A percentile compares a stretch with the other conserved stretches of the same genome.
phyloP scores from a whole-genome alignment of 495 filamentous ascomycete species.

The Penicillium soppii region DNA sequence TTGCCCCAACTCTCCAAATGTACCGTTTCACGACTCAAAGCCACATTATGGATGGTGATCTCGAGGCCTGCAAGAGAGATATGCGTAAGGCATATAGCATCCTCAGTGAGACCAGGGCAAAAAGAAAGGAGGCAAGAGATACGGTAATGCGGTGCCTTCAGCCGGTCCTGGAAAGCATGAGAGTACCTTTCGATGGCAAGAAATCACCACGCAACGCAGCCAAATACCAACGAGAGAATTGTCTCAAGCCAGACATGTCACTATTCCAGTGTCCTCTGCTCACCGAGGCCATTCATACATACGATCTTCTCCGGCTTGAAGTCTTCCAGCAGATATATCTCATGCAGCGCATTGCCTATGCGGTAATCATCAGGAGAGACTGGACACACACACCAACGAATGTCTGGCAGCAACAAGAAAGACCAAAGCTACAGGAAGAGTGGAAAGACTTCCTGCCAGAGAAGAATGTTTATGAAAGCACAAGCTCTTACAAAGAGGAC shows the following conservation, averaged over 20 bases:
- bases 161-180: constrained; percentile 12
- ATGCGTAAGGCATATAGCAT: constrained; percentile 34
- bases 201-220: neutral
- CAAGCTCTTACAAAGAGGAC: constrained; percentile 2
- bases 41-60: constrained; percentile 11
- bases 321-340: constrained; percentile 32
- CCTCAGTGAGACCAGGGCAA: constrained; percentile 25
- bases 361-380: neutral
- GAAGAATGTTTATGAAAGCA: constrained; percentile 13
- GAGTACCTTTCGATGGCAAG: neutral
- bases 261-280: constrained; percentile 27
- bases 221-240: neutral
- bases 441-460: constrained; percentile 50
- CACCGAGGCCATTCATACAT: constrained; percentile 36
- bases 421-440: constrained; percentile 47
- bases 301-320: constrained; percentile 35
- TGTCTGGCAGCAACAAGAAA: constrained; percentile 28
- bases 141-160: constrained; percentile 26
- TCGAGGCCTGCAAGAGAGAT: constrained; percentile 23
- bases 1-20: constrained; percentile 53
- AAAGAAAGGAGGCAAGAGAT: constrained; percentile 23
- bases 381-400: constrained; percentile 22
- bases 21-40: constrained; percentile 50
- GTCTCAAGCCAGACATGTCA: neutral
- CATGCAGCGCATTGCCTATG: constrained; percentile 11